Base-by-base conservation (phyloP, 805 yeast species). In the Wickerhamomyces rabaulensis region DNA sequence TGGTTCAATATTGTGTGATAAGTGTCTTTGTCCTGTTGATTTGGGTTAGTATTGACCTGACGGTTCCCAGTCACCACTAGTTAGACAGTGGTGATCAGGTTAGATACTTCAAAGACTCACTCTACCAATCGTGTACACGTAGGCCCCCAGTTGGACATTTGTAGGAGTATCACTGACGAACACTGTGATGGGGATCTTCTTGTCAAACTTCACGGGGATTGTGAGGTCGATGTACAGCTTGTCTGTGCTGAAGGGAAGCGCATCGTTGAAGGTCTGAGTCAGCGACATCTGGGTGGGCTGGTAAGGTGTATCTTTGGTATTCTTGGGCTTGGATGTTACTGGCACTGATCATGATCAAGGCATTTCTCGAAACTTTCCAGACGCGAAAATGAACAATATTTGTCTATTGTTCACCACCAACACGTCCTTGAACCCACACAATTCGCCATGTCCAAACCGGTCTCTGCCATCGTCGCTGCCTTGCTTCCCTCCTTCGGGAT, bases 381-480 rank as follows among this genome's bases (percentile, higher is more conserved):
- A n/a, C n/a, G n/a, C n/a, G n/a, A n/a, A n/a, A n/a, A n/a, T n/a
- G n/a, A n/a, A n/a, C n/a, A n/a, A n/a, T n/a, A n/a, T n/a, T n/a
- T n/a, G n/a, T 31, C 15, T n/a, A 9, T n/a, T 9, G 13, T 31
- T 13, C 16, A 31, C 13, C 15, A 13, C 6, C 16, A 31, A 6
- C 13, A 31, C 16, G 9, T 15, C 9, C 7, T 25, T 10, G 27
- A 7, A 25, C 27, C n/a, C n/a, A 27, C 31, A 27, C 31, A 15
- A 25, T 5, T 10, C 9, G 42, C 26, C n/a, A 20, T 39, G 22
- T 40, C 35, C 21, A 64, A 66, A 22, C 73, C 74, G 23, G 69
- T 83, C 9, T 72, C 87, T 4, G 69, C 88, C 33, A 79, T 94
- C 7, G 95, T 94, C 25, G 99, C 99, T 0, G 94, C 95, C 0